Evolutionary conservation across 108 stramenopile genomes (phyloP), one percentile per base, ranked within the genome.

Genomic region (Nitzschia inconspicua): DNA sequence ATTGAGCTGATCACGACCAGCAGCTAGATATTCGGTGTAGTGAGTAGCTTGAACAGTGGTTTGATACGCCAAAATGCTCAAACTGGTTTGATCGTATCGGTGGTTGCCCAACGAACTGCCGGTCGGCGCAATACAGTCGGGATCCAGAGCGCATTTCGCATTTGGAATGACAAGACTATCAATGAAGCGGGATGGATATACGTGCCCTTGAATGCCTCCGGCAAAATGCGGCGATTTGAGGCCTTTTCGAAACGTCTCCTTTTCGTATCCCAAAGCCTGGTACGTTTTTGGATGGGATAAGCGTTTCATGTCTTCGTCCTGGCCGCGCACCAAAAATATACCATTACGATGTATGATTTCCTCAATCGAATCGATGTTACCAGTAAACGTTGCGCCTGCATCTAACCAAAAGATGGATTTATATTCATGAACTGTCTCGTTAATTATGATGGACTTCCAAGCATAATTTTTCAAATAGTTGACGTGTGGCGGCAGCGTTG

Each of bases 171-270:
- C 66, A 3, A 74, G 47, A 11, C 50, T 44, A 32, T 67, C 54
- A 26, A 68, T 53, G 63, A 47, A 74, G 1, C 67, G 50, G 3
- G 73, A 74, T 25, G 73, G 73, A 35, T 67, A 61, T 1, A 74
- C 42, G 44, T 49, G 27, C 11, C 56, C 73, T 68, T 74, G 73
- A 24, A 47, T 68, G 7, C 44, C 44, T 9, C 73, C 73, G n/a
- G 60, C 46, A 68, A 47, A 74, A 47, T 68, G 59, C 3, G 73
- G 73, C n/a, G n/a, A n/a, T n/a, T n/a, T n/a, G n/a, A n/a, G n/a
- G 11, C 65, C 60, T 28, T 30, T 23, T 18, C 7, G 23, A 31
- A 59, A 68, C 20, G 66, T 66, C 4, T 44, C 61, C 34, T 68
- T 67, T 25, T 63, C 55, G 26, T 35, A 56, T 14, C 67, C 67